Conservation (phyloP, 495 filamentous ascomycete genomes). For the Penicillium maclennaniae region DNA sequence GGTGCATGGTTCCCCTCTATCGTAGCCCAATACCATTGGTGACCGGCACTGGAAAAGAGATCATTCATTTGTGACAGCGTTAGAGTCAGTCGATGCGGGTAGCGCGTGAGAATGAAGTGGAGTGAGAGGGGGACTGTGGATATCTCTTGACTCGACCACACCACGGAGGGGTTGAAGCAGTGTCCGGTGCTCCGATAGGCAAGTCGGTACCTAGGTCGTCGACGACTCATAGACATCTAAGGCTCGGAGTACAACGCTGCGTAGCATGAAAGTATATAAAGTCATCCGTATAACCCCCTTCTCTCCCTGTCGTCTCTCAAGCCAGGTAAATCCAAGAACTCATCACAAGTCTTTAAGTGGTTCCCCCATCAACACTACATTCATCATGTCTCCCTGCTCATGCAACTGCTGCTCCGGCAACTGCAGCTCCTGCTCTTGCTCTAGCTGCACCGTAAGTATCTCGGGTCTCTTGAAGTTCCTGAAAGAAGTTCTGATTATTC, state of each 20-base stretch:
- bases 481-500: conserved; percentile 17
- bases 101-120: conserved; percentile 25
- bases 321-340: not conserved
- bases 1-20: conserved; percentile 1
- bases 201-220: no score
- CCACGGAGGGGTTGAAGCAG: conserved; percentile 11
- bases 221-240: no score
- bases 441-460: conserved; percentile 33
- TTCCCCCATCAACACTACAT: conserved; percentile 16
- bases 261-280: conserved; percentile 21
- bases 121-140: conserved; percentile 5
- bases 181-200: conserved; percentile 9
- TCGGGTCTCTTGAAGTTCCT: not conserved
- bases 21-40: not conserved
- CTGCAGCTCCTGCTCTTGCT: conserved; percentile 44
- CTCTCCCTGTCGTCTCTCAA: not conserved
- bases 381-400: conserved; percentile 43
- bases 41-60: not conserved
- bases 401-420: conserved; percentile 47
- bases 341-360: conserved; percentile 4
- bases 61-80: conserved; percentile 15
- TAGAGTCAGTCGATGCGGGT: conserved; percentile 18
- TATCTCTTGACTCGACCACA: conserved; percentile 27
- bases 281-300: conserved; percentile 1
- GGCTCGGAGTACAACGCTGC: not conserved